Evolutionary conservation across 2,329 filamentous ascomycete species (phyloP).

Genomic region (Didymosphaeria variabile): DNA sequence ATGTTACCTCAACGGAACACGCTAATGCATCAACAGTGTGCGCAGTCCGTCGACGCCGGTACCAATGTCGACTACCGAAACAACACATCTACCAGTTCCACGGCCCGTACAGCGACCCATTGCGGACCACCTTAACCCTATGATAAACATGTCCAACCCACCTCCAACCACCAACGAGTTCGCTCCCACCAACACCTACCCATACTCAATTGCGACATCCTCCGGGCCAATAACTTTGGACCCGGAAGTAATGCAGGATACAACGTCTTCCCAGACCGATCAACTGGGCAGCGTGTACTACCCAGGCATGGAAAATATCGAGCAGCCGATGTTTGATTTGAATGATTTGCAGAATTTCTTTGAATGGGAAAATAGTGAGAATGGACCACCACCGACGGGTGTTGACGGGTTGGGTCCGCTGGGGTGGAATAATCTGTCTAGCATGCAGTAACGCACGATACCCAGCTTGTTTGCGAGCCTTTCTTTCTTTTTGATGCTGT

Average conservation of each 20-base stretch:
- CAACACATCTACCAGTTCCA: background rate
- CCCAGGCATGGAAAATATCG: conserved; percentile 24
- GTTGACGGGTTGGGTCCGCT: conserved; percentile 41
- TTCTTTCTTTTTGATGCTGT: too few relatives aligned
- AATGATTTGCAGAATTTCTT: conserved; percentile 46
- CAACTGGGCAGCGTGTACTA: conserved; percentile 24
- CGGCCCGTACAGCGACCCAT: background rate
- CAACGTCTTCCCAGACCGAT: conserved; percentile 19
- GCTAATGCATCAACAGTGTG: conserved; percentile 17
- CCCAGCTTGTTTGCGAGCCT: background rate
- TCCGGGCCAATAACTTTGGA: conserved; percentile 2
- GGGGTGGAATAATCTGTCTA: conserved; percentile 34
- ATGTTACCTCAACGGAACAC: conserved; percentile 17
- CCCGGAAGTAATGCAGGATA: background rate
- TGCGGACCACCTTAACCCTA: background rate
- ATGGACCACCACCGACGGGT: conserved; percentile 35
- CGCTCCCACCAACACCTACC: conserved; percentile 1
- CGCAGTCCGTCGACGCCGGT: background rate
- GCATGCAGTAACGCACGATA: conserved; percentile 13
- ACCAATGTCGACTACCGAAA: background rate
- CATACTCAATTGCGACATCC: conserved; percentile 10
- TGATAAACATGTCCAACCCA: background rate
- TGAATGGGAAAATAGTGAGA: conserved; percentile 40
- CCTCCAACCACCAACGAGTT: background rate
- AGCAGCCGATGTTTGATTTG: conserved; percentile 43